Conservation (phyloP, 306 rosid genomes). For the Gastrolobium bilobum region DNA sequence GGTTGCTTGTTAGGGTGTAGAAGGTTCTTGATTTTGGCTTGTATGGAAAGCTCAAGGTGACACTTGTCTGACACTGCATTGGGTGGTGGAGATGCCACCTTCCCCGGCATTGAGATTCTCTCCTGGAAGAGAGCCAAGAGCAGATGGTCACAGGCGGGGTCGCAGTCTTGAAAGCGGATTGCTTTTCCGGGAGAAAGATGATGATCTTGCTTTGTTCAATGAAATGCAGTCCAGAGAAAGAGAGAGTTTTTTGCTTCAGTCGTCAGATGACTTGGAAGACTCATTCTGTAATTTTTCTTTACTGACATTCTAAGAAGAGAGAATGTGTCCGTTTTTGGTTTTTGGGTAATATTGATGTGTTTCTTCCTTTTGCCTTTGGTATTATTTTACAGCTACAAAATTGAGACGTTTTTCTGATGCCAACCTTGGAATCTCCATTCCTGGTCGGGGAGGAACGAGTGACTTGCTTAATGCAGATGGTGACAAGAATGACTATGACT, state of each 20-base stretch:
- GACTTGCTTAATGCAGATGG: constrained; percentile 75
- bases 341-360: constrained; percentile 44
- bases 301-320: constrained; percentile 35
- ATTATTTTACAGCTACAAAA: constrained; percentile 68
- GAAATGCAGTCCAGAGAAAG: constrained; percentile 81
- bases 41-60: constrained; percentile 48
- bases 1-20: constrained; percentile 29
- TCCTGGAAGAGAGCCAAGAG: constrained; percentile 72
- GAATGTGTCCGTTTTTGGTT: background rate
- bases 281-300: constrained; percentile 67
- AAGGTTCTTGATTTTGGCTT: constrained; percentile 34
- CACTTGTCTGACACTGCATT: constrained; percentile 42
- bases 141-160: constrained; percentile 72
- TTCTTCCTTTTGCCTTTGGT: constrained; percentile 40
- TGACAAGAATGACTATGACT: constrained; percentile 86
- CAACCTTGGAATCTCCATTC: constrained; percentile 75
- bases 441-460: constrained; percentile 73
- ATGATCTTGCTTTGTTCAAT: constrained; percentile 79
- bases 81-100: constrained; percentile 73
- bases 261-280: constrained; percentile 80
- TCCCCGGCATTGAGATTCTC: constrained; percentile 83
- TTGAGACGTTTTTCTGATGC: constrained; percentile 74
- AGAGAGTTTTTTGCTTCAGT: constrained; percentile 78
- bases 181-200: constrained; percentile 75
- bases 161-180: constrained; percentile 77